Conservation (phyloP, 139 green algal species). For the Tetradesmus lagerheimii region DNA sequence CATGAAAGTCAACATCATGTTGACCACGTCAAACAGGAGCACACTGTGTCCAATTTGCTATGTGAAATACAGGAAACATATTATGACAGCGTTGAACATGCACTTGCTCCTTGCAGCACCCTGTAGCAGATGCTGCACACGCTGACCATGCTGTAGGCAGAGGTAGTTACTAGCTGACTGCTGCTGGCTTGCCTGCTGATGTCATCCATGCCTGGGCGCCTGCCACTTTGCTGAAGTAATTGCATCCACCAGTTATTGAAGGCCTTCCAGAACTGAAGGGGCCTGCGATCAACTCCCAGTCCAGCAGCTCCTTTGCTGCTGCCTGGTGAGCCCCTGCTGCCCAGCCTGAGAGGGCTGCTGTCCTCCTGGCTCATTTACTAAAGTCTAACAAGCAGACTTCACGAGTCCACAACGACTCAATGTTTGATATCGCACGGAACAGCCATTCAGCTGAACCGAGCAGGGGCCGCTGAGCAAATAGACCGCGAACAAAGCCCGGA, state of each 20-base stretch:
- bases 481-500: neutral
- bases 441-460: neutral
- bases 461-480: neutral
- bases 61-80: too few relatives aligned
- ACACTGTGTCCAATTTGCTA: too few relatives aligned
- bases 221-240: neutral
- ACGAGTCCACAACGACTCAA: neutral
- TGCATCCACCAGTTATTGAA: conserved; percentile 35
- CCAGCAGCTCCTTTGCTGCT: neutral
- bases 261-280: conserved; percentile 25
- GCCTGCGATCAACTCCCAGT: neutral
- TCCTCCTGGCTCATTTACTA: neutral
- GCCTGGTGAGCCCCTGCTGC: neutral
- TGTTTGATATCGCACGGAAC: neutral
- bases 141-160: neutral
- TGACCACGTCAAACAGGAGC: too few relatives aligned
- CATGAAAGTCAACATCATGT: neutral
- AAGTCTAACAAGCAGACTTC: neutral
- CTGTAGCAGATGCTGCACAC: neutral
- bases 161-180: neutral
- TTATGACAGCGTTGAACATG: too few relatives aligned
- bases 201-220: neutral
- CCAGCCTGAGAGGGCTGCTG: neutral
- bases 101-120: neutral
- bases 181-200: conserved; percentile 12